Evolutionary conservation across 2,329 filamentous ascomycete species (phyloP).

Genomic region (Phaeomoniella chlamydospora): DNA sequence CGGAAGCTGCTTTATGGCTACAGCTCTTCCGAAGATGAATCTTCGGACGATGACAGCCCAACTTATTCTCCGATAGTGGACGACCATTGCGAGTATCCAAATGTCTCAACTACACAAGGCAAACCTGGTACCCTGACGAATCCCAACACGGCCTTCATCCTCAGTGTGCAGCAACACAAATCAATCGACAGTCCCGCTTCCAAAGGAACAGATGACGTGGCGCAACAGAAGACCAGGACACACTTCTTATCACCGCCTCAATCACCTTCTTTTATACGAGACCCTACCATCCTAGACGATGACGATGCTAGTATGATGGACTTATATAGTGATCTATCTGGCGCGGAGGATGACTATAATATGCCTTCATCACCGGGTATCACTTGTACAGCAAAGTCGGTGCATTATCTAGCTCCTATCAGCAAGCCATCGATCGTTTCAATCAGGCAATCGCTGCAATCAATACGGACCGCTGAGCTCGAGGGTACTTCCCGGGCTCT

Average conservation of each 20-base stretch:
- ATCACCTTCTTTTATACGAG: neutral
- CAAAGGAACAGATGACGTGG: neutral
- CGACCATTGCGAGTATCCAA: too few relatives aligned
- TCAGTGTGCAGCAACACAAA: neutral
- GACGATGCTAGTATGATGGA: neutral
- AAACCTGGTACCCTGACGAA: too few relatives aligned
- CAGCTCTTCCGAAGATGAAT: conserved; percentile 1
- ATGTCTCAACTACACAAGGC: too few relatives aligned
- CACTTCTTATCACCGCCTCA: neutral
- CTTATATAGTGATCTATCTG: neutral
- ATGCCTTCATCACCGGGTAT: neutral
- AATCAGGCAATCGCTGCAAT: neutral
- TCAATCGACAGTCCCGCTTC: neutral
- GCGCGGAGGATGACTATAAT: neutral
- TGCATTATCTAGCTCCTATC: neutral
- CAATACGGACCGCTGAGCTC: neutral
- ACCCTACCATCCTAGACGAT: neutral
- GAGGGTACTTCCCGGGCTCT: neutral
- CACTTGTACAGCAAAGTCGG: neutral
- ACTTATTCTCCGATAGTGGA: conserved; percentile 1
- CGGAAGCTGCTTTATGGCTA: neutral
- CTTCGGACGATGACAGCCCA: neutral
- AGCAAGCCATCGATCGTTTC: neutral
- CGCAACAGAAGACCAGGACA: neutral
- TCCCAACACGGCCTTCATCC: neutral